Base-by-base conservation (phyloP, 169 alveolate species). In the Plasmodium knowlesi region DNA sequence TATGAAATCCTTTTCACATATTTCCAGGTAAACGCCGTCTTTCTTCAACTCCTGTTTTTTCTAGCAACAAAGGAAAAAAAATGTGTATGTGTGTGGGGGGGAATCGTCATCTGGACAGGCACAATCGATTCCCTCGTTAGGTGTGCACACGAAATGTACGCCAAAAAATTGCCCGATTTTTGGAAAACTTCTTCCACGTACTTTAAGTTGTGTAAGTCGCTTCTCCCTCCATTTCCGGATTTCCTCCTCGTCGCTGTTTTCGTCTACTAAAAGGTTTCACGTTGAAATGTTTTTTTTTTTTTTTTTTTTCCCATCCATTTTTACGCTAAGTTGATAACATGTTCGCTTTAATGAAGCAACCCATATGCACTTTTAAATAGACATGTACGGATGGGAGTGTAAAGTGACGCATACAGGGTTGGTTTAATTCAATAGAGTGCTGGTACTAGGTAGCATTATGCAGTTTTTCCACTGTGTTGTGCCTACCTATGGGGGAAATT, bases 221-320 rank as follows among this genome's bases (percentile, higher is more conserved):
- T 88, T 88, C 70, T 88, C 89, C 54, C 89, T 53, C 89, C 89
- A 78, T 79, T 88, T 88, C 22, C 94, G 30, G 28, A 78, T 88
- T 80, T 88, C 89, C 78, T 88, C 94, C 32, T 88, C 94, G 71
- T 88, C 94, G 71, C 94, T 88, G 82, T 78, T 88, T 88, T 88
- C 94, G 53, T 76, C 88, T 88, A 46, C 88, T 78, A 53, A 16
- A 88, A 30, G 70, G 70, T 50, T 78, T 88, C 34, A 76, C 28
- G 50, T 76, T 19, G 32, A 14, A 78, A 43, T 37, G 54, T 46
- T 14, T 30, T 81, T 85, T 73, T 84, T 22, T 54, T 14, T 82
- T 54, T 54, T 32, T 54, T 54, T 50, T n/a, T n/a, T n/a, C n/a
- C 28, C 34, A 80, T 30, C 39, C 32, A 46, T 32, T 43, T 25